These are phyloP conservation scores for Claviceps africana DNA, from an alignment of 2,329 filamentous ascomycete genomes.

Conservation along the genomic window DNA sequence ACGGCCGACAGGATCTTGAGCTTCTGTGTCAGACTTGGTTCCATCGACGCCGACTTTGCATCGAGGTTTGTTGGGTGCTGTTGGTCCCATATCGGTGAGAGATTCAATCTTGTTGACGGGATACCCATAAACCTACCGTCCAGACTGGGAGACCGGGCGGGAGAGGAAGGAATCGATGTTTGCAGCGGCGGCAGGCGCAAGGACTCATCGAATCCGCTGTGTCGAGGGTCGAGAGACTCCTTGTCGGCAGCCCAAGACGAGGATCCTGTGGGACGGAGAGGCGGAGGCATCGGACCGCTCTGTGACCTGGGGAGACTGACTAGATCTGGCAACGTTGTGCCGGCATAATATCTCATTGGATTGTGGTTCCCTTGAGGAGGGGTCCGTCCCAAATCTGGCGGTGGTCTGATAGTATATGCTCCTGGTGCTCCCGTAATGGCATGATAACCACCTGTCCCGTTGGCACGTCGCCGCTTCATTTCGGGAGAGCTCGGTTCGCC, in stretches of 20 bases:
- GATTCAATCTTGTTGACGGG: slow-evolving; percentile 15
- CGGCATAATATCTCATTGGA: slow-evolving; percentile 11
- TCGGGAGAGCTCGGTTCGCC: slow-evolving; percentile 33
- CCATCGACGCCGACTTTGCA: slow-evolving; percentile 20
- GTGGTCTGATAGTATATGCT: slow-evolving; percentile 5
- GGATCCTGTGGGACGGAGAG: slow-evolving; percentile 30
- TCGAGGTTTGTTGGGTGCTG: slow-evolving; percentile 21
- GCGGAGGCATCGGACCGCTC: slow-evolving; percentile 37
- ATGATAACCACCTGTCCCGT: slow-evolving; percentile 25
- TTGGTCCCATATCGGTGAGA: slow-evolving; percentile 3
- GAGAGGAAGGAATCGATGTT: slow-evolving; percentile 23
- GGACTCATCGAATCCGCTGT: slow-evolving; percentile 39
- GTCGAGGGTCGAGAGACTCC: slow-evolving; percentile 21
- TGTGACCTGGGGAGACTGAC: slow-evolving; percentile 18
- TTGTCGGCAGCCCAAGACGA: slow-evolving; percentile 16
- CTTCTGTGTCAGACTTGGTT: slow-evolving; percentile 56
- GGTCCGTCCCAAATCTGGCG: slow-evolving; percentile 9
- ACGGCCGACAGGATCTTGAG: slow-evolving; percentile 64
- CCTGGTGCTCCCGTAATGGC: slow-evolving; percentile 8
- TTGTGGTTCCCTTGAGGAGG: slow-evolving; percentile 10
- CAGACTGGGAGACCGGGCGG: slow-evolving; percentile 12
- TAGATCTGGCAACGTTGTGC: slow-evolving; percentile 17
- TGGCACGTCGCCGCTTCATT: slow-evolving; percentile 48
- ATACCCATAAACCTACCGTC: slow-evolving; percentile 15
- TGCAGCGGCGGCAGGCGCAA: slow-evolving; percentile 40